Base-by-base conservation (phyloP, 768 basidiomycete species). In the Kwoniella dejecticola region DNA sequence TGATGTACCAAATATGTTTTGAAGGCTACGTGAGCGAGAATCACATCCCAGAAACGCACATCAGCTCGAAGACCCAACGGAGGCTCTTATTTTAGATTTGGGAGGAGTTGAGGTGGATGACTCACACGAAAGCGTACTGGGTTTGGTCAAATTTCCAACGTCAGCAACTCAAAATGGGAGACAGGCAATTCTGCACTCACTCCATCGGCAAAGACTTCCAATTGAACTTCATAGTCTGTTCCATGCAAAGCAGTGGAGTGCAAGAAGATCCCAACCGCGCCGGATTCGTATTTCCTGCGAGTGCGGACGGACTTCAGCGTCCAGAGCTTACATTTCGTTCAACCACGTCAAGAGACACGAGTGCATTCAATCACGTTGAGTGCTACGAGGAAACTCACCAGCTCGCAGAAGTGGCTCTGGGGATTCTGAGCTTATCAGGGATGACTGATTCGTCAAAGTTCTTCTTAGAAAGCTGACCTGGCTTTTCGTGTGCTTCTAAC, bases 151-250 rank as follows among this genome's bases (percentile, higher is more conserved):
- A 30, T 7, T 24, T n/a, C 41, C 11, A 42, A 19, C 5, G 38
- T 45, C 21, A 27, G 30, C 10, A 57, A 15, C 26, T n/a, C n/a
- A 8, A 13, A n/a, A n/a, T n/a, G n/a, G n/a, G n/a, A n/a, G n/a
- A n/a, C n/a, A n/a, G n/a, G n/a, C n/a, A n/a, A n/a, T n/a, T n/a
- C n/a, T n/a, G n/a, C 3, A 71, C 70, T 68, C 57, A 71, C 71
- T 2, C 95, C 95, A 76, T 98, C 95, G 38, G 91, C 91, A 78
- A 87, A 90, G 38, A 95, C 87, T 77, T 95, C 92, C 42, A 96
- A 82, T 81, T 95, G 91, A 75, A 91, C 95, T 70, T 90, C 89
- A 79, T 96, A 97, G 76, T 92, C 85, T 65, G 82, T 86, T 52
- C 92, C 95, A 72, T 97, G 95, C 38, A 98, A 85, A 15, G 89